These are phyloP conservation scores for Lentinula sp. DNA, from an alignment of 768 basidiomycete genomes.

Conservation along the genomic window DNA sequence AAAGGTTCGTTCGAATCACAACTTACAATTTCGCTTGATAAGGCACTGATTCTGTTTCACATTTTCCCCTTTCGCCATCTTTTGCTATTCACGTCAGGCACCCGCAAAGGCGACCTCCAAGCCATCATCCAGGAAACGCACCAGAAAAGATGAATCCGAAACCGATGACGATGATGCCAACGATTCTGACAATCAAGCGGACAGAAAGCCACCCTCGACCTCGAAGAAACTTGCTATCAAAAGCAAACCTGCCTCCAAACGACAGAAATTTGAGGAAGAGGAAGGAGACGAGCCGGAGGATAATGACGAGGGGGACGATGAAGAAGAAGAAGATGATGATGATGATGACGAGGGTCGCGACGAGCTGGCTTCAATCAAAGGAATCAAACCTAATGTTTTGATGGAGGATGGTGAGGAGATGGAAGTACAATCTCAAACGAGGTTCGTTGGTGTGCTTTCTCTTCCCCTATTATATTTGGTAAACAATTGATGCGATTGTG, in stretches of 20 bases:
- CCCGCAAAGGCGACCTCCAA: neutral
- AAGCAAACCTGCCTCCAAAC: slow-evolving; percentile 1
- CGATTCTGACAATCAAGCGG: neutral
- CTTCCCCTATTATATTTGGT: neutral
- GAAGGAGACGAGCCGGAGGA: neutral
- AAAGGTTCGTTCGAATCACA: neutral
- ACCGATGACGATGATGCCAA: neutral
- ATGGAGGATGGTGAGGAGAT: slow-evolving; percentile 42
- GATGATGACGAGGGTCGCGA: slow-evolving; percentile 16
- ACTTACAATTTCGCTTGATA: neutral
- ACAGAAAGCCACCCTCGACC: neutral
- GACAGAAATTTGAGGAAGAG: neutral
- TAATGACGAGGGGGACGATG: neutral
- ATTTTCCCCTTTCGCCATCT: neutral
- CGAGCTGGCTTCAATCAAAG: slow-evolving; percentile 46
- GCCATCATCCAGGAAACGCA: neutral
- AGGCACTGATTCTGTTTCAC: too few species aligned
- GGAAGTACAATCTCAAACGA: slow-evolving; percentile 36
- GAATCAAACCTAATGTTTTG: slow-evolving; percentile 41
- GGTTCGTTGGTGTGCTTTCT: slow-evolving; percentile 16
- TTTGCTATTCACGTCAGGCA: neutral
- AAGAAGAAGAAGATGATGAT: neutral
- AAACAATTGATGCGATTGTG: neutral
- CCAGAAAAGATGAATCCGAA: neutral
- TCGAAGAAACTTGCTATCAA: neutral